These are phyloP conservation scores for Aspergillus amoenus DNA, from an alignment of 2,329 filamentous ascomycete species.

Conservation along the genomic window DNA sequence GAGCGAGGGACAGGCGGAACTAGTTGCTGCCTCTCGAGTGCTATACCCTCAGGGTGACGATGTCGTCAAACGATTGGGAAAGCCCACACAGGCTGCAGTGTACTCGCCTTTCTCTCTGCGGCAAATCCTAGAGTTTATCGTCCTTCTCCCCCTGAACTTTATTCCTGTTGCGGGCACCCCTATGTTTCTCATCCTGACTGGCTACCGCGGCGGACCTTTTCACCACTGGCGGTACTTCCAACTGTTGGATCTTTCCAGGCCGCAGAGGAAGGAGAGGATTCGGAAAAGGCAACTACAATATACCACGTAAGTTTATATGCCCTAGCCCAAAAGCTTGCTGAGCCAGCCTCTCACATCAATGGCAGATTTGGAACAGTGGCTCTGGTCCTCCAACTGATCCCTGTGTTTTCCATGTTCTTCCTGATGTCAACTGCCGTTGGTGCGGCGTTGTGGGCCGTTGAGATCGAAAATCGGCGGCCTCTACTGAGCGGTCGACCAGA, in stretches of 20 bases:
- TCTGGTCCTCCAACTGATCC: conserved; percentile 81
- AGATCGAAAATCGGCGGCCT: conserved; percentile 64
- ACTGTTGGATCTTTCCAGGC: conserved; percentile 70
- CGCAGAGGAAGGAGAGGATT: conserved; percentile 70
- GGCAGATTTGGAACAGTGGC: conserved; percentile 77
- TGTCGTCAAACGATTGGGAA: conserved; percentile 77
- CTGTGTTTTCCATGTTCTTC: conserved; percentile 90
- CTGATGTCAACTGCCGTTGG: conserved; percentile 83
- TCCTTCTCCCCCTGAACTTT: conserved; percentile 80
- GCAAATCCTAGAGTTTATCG: conserved; percentile 83
- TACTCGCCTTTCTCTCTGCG: conserved; percentile 87
- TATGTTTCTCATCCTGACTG: conserved; percentile 83
- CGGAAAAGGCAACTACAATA: conserved; percentile 73
- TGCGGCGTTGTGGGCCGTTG: conserved; percentile 80
- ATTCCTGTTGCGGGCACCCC: conserved; percentile 80
- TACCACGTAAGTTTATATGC: conserved; percentile 60
- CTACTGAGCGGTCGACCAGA: conserved; percentile 24
- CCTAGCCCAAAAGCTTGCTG: background rate
- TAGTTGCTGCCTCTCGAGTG: conserved; percentile 67
- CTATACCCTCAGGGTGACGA: conserved; percentile 67
- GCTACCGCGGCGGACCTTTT: conserved; percentile 81
- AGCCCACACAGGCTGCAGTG: conserved; percentile 71
- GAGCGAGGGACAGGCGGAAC: conserved; percentile 66
- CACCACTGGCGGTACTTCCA: conserved; percentile 91
- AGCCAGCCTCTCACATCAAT: background rate